These are phyloP conservation scores for Bremia lactucae DNA, from an alignment of 352 stramenopile genomes.

Conservation along the genomic window DNA sequence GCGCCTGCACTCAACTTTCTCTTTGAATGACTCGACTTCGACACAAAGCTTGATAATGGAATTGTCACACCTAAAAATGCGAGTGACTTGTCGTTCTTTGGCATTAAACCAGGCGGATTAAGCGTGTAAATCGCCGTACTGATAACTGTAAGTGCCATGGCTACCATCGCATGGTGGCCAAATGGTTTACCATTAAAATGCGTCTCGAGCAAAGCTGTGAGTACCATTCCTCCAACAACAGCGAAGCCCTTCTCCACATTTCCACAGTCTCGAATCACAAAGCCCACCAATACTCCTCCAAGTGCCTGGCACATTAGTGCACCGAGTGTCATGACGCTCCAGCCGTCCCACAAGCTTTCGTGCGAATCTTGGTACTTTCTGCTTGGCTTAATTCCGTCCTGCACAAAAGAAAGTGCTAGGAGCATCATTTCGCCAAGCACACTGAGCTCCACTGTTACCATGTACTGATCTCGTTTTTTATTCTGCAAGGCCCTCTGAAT, in stretches of 20 bases:
- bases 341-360: slow-evolving; percentile 52
- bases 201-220: slow-evolving; percentile 60
- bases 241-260: slow-evolving; percentile 82
- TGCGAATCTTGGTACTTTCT: slow-evolving; percentile 18
- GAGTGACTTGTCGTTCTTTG: slow-evolving; percentile 12
- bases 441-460: slow-evolving; percentile 75
- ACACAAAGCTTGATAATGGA: not conserved
- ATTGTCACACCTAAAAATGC: slow-evolving; percentile 2
- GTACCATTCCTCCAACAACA: slow-evolving; percentile 70
- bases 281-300: slow-evolving; percentile 63
- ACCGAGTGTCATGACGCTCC: slow-evolving; percentile 50
- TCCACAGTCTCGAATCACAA: slow-evolving; percentile 79
- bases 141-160: slow-evolving; percentile 48
- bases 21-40: slow-evolving; percentile 13
- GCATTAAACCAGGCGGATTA: slow-evolving; percentile 32
- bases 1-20: slow-evolving; percentile 27
- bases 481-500: slow-evolving; percentile 65
- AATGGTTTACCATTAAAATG: slow-evolving; percentile 67
- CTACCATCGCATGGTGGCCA: slow-evolving; percentile 35
- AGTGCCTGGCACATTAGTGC: slow-evolving; percentile 59
- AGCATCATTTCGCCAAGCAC: slow-evolving; percentile 56
- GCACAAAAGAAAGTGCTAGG: slow-evolving; percentile 32
- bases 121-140: slow-evolving; percentile 65
- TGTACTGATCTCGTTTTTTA: slow-evolving; percentile 63
- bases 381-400: slow-evolving; percentile 8